Percentiles rank a stretch among this genome's conserved stretches.
phyloP scores from a whole-genome alignment of 345 rosid species.

The Murraya paniculata region DNA sequence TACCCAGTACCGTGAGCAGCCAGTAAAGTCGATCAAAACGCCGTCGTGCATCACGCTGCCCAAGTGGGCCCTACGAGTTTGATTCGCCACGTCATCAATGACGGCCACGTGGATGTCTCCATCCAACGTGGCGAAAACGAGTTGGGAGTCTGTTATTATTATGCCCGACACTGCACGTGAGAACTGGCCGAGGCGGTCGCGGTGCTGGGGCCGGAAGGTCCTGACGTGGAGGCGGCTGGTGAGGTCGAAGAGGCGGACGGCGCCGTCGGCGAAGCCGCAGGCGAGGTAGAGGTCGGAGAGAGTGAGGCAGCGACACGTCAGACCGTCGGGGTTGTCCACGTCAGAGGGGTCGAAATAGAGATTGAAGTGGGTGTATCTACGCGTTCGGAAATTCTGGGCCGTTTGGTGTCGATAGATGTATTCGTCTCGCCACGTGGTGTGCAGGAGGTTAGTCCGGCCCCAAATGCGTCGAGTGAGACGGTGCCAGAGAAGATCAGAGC shows the following conservation, averaged over 20 bases:
- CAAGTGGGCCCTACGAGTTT: conserved; percentile 46
- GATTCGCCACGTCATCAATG: conserved; percentile 25
- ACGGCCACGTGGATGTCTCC: conserved; percentile 79
- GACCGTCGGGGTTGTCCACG: conserved; percentile 50
- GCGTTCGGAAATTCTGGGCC: conserved; percentile 51
- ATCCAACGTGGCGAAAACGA: conserved; percentile 68
- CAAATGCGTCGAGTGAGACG: conserved; percentile 55
- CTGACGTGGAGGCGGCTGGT: conserved; percentile 49
- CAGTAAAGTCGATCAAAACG: conserved; percentile 73
- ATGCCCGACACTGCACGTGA: conserved; percentile 82
- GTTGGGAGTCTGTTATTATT: conserved; percentile 34
- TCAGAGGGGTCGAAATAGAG: conserved; percentile 66
- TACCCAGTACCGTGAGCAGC: conserved; percentile 82
- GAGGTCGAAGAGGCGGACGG: conserved; percentile 70
- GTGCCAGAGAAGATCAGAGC: conserved; percentile 75
- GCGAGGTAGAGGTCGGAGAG: conserved; percentile 80
- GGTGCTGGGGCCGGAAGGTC: conserved; percentile 57
- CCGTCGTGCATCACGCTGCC: conserved; percentile 74
- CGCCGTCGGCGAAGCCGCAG: conserved; percentile 82
- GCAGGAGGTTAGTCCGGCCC: conserved; percentile 44
- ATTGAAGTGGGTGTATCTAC: conserved; percentile 34
- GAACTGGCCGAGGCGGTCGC: conserved; percentile 65
- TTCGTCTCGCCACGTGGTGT: conserved; percentile 70
- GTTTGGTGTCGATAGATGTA: conserved; percentile 64
- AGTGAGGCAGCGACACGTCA: conserved; percentile 70